These are phyloP conservation scores for Gleditsia sinensis DNA, from an alignment of 306 rosid genomes.

Conservation along the genomic window DNA sequence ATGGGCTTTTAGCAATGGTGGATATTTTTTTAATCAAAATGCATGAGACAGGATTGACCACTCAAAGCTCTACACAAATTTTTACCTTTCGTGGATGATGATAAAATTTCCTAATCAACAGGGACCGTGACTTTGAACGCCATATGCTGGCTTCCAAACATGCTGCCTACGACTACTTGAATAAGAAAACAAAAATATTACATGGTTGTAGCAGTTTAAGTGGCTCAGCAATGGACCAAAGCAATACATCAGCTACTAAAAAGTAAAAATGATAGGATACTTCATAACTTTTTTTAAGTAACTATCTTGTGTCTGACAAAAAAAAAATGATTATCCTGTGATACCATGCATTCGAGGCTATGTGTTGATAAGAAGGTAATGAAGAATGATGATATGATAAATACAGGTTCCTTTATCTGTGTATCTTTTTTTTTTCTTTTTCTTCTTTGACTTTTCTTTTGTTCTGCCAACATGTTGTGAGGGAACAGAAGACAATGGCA, in stretches of 20 bases:
- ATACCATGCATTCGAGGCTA: too few species aligned
- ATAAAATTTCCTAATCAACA: neutral
- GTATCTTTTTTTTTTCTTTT: neutral
- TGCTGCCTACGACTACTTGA: neutral
- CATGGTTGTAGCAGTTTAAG: neutral
- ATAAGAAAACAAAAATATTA: neutral
- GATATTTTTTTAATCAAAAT: neutral
- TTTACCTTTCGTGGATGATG: neutral
- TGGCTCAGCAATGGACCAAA: neutral
- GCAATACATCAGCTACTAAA: neutral
- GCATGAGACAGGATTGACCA: neutral
- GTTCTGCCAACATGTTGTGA: constrained; percentile 59
- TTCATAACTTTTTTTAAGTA: too few species aligned
- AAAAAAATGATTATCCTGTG: too few species aligned
- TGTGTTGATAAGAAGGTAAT: too few species aligned
- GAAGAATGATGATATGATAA: neutral
- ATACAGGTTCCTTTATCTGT: neutral
- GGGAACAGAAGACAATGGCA: constrained; percentile 85
- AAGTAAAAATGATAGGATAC: neutral
- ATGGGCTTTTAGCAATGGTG: neutral
- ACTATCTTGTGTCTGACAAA: too few species aligned
- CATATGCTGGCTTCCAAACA: neutral
- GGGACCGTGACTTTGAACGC: neutral
- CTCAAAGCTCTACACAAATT: neutral
- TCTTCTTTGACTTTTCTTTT: neutral